These are phyloP conservation scores for Didymella pomorum DNA, from an alignment of 2,329 filamentous ascomycete genomes.

Conservation along the genomic window DNA sequence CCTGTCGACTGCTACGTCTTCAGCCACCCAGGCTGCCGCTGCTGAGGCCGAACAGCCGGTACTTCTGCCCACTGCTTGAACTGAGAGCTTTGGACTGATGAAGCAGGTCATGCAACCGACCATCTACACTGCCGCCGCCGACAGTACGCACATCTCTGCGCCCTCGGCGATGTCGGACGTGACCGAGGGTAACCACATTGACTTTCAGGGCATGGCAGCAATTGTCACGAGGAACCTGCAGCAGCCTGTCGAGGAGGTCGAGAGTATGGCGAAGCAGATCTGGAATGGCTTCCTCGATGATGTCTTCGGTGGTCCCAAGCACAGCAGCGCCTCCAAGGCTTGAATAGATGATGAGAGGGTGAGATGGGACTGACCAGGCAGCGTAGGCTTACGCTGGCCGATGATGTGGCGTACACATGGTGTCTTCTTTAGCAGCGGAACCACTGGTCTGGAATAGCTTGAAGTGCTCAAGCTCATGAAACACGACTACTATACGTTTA, in stretches of 20 bases:
- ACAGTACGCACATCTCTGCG: conserved; percentile 56
- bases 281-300: conserved; percentile 61
- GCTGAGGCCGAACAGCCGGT: conserved; percentile 38
- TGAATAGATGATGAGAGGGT: conserved; percentile 12
- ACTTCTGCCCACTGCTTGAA: conserved; percentile 25
- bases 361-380: not conserved
- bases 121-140: conserved; percentile 63
- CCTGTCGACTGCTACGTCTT: conserved; percentile 33
- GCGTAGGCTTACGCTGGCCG: conserved; percentile 4
- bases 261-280: conserved; percentile 54
- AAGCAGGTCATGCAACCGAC: conserved; percentile 62
- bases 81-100: conserved; percentile 24
- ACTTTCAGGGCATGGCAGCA: conserved; percentile 65
- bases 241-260: conserved; percentile 53
- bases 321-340: conserved; percentile 31
- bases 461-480: conserved; percentile 50
- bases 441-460: conserved; percentile 30
- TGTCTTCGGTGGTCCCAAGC: conserved; percentile 54
- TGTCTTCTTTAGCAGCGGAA: conserved; percentile 15
- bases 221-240: conserved; percentile 49
- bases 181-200: conserved; percentile 63
- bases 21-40: conserved; percentile 27
- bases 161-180: conserved; percentile 66
- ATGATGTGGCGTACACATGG: conserved; percentile 1
- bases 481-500: conserved; percentile 36